These are phyloP conservation scores for Parathielavia hyrcaniae DNA, from an alignment of 495 filamentous ascomycete species.

Conservation along the genomic window DNA sequence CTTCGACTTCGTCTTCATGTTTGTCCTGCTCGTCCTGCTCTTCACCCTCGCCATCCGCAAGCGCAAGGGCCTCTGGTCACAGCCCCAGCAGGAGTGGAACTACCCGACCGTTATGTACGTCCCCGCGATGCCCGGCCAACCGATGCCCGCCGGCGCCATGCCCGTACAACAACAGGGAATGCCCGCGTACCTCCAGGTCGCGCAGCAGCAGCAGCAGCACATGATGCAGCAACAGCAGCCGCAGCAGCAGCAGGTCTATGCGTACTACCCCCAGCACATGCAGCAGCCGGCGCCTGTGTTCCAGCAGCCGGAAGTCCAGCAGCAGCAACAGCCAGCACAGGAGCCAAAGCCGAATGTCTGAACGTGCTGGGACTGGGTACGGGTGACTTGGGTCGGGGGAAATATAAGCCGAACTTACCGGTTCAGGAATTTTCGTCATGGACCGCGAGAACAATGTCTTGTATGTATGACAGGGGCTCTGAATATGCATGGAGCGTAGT, in stretches of 20 bases:
- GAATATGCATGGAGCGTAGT: no score
- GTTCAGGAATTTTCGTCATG: no score
- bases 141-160: neutral
- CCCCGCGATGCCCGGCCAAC: neutral
- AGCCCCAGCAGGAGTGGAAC: slow-evolving; percentile 6
- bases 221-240: slow-evolving; percentile 5
- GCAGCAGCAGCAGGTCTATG: neutral
- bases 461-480: no score
- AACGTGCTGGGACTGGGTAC: no score
- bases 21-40: slow-evolving; percentile 20
- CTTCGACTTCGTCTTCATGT: slow-evolving; percentile 17
- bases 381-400: no score
- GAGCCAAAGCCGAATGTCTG: no score
- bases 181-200: slow-evolving; percentile 11
- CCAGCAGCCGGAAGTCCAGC: neutral
- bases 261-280: neutral
- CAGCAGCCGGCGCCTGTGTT: neutral
- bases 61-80: slow-evolving; percentile 18
- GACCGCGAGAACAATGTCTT: no score
- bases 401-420: no score
- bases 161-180: neutral
- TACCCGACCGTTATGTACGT: neutral
- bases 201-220: slow-evolving; percentile 6
- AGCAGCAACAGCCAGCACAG: neutral
- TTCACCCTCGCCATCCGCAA: slow-evolving; percentile 17